These are phyloP conservation scores for Trapa bicornis DNA, from an alignment of 345 rosid genomes.

Conservation along the genomic window DNA sequence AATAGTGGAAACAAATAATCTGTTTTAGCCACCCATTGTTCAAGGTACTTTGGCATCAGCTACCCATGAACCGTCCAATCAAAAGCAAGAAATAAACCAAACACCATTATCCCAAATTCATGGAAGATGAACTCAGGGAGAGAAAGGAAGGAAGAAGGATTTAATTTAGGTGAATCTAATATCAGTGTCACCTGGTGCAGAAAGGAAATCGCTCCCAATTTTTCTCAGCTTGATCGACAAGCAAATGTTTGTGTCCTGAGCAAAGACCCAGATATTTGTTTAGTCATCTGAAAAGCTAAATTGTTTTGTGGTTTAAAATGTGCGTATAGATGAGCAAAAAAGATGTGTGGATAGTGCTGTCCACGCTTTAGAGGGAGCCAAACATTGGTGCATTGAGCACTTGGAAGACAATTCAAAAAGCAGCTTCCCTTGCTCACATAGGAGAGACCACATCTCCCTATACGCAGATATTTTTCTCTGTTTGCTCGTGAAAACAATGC, in stretches of 20 bases:
- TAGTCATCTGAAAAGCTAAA: neutral
- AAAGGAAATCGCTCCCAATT: neutral
- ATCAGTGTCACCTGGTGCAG: neutral
- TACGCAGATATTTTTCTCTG: too few relatives aligned
- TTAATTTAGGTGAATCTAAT: neutral
- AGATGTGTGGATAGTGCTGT: too few relatives aligned
- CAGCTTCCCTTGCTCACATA: too few relatives aligned
- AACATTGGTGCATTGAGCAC: too few relatives aligned
- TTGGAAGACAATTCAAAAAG: too few relatives aligned
- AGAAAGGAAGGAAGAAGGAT: neutral
- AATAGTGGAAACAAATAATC: neutral
- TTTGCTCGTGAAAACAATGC: too few relatives aligned
- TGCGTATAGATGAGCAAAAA: too few relatives aligned
- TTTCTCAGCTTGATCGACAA: neutral
- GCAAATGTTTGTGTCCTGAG: neutral
- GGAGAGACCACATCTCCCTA: too few relatives aligned
- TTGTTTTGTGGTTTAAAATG: neutral
- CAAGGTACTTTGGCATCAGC: neutral
- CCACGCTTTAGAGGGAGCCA: too few relatives aligned
- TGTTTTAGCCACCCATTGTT: too few relatives aligned
- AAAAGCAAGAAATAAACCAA: neutral
- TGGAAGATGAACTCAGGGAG: neutral
- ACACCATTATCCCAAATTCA: neutral
- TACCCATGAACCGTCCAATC: neutral
- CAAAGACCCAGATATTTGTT: neutral